Evolutionary conservation across 768 basidiomycete genomes (phyloP).

Genomic region (Lactarius akahatsu): DNA sequence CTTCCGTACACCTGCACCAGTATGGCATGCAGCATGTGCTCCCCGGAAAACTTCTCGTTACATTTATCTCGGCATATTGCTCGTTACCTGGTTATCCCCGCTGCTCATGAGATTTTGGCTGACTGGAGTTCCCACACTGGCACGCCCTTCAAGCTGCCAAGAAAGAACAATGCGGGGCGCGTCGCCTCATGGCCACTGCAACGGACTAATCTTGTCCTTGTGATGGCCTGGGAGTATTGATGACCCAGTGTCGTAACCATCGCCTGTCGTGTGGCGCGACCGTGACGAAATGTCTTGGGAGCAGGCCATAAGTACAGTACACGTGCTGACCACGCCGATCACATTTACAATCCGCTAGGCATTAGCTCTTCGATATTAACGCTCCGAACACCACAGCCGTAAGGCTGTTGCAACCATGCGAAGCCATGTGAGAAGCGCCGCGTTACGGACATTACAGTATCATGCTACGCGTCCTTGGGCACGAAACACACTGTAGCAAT

Average conservation of each 20-base stretch:
- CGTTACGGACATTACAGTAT: background rate
- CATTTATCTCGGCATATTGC: conserved; percentile 1
- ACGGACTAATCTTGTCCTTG: background rate
- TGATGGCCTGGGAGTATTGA: background rate
- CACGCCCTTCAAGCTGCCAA: background rate
- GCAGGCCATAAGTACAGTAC: background rate
- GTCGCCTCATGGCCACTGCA: background rate
- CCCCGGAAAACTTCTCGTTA: background rate
- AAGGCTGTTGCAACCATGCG: background rate
- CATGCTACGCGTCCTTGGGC: background rate
- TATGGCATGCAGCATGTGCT: conserved; percentile 13
- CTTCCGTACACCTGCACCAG: background rate
- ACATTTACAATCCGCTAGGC: background rate
- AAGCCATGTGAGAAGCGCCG: background rate
- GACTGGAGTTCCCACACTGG: background rate
- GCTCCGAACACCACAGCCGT: background rate
- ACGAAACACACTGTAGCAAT: background rate
- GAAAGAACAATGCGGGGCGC: background rate
- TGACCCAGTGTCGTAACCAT: background rate
- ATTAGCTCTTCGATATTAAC: conserved; percentile 3
- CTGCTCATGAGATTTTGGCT: background rate
- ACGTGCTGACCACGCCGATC: conserved; percentile 19
- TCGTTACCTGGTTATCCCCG: conserved; percentile 1
- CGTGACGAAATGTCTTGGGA: background rate
- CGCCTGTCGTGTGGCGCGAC: conserved; percentile 1